phyloP scores from a whole-genome alignment of 208 protist genomes.

The Angomonas deanei region DNA sequence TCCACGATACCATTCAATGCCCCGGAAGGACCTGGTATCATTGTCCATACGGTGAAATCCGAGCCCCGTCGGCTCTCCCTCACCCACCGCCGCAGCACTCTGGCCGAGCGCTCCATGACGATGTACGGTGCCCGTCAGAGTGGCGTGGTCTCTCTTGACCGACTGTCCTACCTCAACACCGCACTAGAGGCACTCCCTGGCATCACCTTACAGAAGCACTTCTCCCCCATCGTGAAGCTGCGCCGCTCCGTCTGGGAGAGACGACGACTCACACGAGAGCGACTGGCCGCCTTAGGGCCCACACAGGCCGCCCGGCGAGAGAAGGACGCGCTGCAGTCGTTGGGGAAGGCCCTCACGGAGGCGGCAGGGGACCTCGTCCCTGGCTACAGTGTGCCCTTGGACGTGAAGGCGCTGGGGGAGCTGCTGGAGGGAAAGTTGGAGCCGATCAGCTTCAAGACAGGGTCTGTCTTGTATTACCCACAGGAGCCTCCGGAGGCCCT shows the following conservation, averaged over 20 bases:
- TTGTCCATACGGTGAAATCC: background rate
- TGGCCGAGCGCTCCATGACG: background rate
- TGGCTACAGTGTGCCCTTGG: conserved; percentile 41
- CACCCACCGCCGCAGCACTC: background rate
- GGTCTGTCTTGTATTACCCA: conserved; percentile 59
- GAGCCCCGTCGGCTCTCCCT: background rate
- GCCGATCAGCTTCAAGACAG: conserved; percentile 47
- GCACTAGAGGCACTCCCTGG: conserved; percentile 66
- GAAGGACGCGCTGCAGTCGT: conserved; percentile 35
- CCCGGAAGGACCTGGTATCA: conserved; percentile 10
- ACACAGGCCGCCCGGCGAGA: conserved; percentile 8
- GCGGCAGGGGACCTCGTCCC: conserved; percentile 34
- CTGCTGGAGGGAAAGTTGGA: conserved; percentile 42
- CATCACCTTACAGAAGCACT: conserved; percentile 52
- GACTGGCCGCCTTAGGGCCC: conserved; percentile 14
- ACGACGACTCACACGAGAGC: conserved; percentile 23
- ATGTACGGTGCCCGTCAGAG: background rate
- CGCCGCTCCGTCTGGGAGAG: conserved; percentile 36
- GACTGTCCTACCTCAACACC: conserved; percentile 78
- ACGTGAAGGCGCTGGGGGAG: conserved; percentile 38
- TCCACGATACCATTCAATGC: background rate
- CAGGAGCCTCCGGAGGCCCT: conserved; percentile 58
- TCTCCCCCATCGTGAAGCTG: conserved; percentile 64
- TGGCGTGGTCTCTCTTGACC: conserved; percentile 47
- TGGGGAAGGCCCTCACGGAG: conserved; percentile 44